phyloP scores from a whole-genome alignment of 768 basidiomycete species.

The Russula emetica region DNA sequence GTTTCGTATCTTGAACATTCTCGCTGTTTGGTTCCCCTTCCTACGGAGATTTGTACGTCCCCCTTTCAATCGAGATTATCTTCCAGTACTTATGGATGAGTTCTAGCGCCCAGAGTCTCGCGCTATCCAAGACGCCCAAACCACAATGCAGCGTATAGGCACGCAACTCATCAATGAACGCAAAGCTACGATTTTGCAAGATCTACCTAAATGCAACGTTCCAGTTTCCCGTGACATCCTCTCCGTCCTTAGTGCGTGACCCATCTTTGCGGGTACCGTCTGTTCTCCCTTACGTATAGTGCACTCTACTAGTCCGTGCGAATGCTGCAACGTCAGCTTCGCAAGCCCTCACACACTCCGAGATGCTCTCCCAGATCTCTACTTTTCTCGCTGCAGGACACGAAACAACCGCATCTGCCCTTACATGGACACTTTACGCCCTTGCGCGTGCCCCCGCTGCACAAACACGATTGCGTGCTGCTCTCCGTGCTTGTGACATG shows the following conservation, averaged over 20 bases:
- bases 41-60: conserved; percentile 49
- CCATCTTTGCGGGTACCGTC: neutral
- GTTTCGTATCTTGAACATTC: conserved; percentile 49
- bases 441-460: conserved; percentile 44
- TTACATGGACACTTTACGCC: conserved; percentile 61
- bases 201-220: neutral
- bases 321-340: conserved; percentile 46
- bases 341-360: conserved; percentile 51
- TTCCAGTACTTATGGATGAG: neutral
- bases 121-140: conserved; percentile 13
- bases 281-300: neutral
- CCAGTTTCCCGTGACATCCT: conserved; percentile 22
- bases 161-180: conserved; percentile 24
- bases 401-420: conserved; percentile 55
- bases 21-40: conserved; percentile 56
- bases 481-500: conserved; percentile 33
- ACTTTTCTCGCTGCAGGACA: conserved; percentile 64
- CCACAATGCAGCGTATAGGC: conserved; percentile 25
- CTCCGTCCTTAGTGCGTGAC: conserved; percentile 26
- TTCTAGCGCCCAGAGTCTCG: conserved; percentile 19
- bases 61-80: conserved; percentile 39
- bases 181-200: neutral
- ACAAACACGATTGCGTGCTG: conserved; percentile 48
- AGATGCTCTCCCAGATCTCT: conserved; percentile 58
- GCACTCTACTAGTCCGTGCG: conserved; percentile 47